A percentile compares a stretch with the other conserved stretches of the same genome.
Conservation (phyloP, 2,329 filamentous ascomycete species). For the Rutstroemia sp. region DNA sequence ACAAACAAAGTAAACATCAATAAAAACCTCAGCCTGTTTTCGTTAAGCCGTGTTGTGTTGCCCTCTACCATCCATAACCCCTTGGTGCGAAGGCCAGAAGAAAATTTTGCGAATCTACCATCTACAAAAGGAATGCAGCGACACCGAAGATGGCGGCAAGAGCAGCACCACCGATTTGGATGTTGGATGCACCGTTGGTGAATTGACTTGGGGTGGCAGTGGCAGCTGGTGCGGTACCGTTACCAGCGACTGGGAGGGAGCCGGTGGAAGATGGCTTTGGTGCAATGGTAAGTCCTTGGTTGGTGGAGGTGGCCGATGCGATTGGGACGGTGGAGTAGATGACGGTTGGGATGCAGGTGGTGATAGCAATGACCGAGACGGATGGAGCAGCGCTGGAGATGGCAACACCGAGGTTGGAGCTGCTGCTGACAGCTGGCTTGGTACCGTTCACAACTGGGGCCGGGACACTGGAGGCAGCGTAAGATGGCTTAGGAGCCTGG, state of each 20-base stretch:
- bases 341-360: slow-evolving; percentile 12
- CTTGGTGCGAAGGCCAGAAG: slow-evolving; percentile 18
- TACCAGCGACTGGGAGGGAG: background rate
- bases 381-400: background rate
- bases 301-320: background rate
- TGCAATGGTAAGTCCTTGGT: background rate
- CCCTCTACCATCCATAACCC: slow-evolving; percentile 14
- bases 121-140: slow-evolving; percentile 28
- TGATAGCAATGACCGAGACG: slow-evolving; percentile 8
- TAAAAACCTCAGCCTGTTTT: slow-evolving; percentile 11
- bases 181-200: slow-evolving; percentile 1
- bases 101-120: slow-evolving; percentile 11
- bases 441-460: background rate
- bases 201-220: slow-evolving; percentile 11
- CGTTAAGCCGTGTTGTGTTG: slow-evolving; percentile 27
- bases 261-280: slow-evolving; percentile 9
- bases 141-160: slow-evolving; percentile 16
- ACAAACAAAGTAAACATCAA: slow-evolving; percentile 10
- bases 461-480: background rate
- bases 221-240: slow-evolving; percentile 6
- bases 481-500: background rate
- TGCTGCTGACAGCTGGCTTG: background rate
- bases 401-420: background rate
- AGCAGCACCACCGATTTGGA: slow-evolving; percentile 12
- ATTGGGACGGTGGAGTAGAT: slow-evolving; percentile 11